These are phyloP conservation scores for Candida glaebosa DNA, from an alignment of 805 yeast species.

Conservation along the genomic window DNA sequence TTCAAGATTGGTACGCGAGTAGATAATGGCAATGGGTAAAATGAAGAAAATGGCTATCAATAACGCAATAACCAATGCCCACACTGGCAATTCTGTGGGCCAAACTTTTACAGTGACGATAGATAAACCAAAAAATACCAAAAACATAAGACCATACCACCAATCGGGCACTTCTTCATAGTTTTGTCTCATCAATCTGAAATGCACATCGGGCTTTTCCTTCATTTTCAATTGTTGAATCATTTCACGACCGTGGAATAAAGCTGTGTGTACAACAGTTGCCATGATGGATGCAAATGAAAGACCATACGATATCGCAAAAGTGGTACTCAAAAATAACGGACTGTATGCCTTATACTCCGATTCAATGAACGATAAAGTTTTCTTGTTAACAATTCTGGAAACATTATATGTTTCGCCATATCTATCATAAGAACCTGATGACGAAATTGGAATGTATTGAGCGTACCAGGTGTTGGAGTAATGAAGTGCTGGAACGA, in stretches of 20 bases:
- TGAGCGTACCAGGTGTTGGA: conserved; percentile 57
- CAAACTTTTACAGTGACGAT: conserved; percentile 37
- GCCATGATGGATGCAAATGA: conserved; percentile 60
- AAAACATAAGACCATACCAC: conserved; percentile 36
- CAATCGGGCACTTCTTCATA: conserved; percentile 42
- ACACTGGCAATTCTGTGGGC: conserved; percentile 43
- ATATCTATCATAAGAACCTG: conserved; percentile 48
- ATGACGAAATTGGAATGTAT: conserved; percentile 51
- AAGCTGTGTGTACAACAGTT: conserved; percentile 52
- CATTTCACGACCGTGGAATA: conserved; percentile 58
- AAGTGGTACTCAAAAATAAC: conserved; percentile 55
- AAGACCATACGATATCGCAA: conserved; percentile 57
- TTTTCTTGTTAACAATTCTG: conserved; percentile 40
- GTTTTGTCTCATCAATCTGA: conserved; percentile 47
- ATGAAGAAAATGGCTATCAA: conserved; percentile 37
- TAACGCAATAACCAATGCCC: conserved; percentile 37
- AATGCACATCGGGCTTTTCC: conserved; percentile 36
- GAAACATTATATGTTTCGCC: conserved; percentile 49
- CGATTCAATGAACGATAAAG: conserved; percentile 39
- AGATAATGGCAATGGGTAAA: conserved; percentile 35
- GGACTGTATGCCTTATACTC: conserved; percentile 62
- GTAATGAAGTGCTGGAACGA: conserved; percentile 54
- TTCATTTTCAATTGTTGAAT: conserved; percentile 20
- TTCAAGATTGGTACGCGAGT: conserved; percentile 23
- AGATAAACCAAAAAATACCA: conserved; percentile 29